Evolutionary conservation across 108 stramenopile species (phyloP).

Genomic region (Cyclotella choctawhatcheeana): DNA sequence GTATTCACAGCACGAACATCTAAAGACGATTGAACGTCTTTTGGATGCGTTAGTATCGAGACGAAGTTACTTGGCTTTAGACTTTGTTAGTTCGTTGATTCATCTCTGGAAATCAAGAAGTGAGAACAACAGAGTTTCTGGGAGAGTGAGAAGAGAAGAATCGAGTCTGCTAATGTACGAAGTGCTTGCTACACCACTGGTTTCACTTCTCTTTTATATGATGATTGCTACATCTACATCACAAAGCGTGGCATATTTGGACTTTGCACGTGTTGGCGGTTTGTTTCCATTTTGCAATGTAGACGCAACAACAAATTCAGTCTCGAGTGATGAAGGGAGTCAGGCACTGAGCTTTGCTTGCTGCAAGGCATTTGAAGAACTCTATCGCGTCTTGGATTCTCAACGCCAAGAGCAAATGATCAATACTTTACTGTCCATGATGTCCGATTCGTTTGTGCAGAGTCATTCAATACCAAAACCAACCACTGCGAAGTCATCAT

Average conservation of each 20-base stretch:
- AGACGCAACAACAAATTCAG: background rate
- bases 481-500: background rate
- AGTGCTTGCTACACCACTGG: constrained; percentile 34
- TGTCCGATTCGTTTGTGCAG: constrained; percentile 37
- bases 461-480: background rate
- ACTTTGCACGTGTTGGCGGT: constrained; percentile 27
- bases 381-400: constrained; percentile 31
- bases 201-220: constrained; percentile 46
- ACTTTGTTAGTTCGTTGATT: constrained; percentile 31
- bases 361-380: constrained; percentile 25
- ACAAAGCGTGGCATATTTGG: background rate
- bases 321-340: background rate
- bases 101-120: constrained; percentile 27
- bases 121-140: background rate
- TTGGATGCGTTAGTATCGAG: constrained; percentile 21
- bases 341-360: constrained; percentile 12
- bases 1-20: constrained; percentile 30
- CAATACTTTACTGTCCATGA: constrained; percentile 42
- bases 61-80: constrained; percentile 19
- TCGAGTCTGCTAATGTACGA: constrained; percentile 28
- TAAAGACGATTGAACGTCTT: constrained; percentile 27
- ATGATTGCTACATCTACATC: constrained; percentile 35
- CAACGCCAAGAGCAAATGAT: constrained; percentile 36
- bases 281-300: constrained; percentile 16
- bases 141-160: constrained; percentile 5